Percentiles rank a stretch among this genome's conserved stretches.
Evolutionary conservation across 106 monocot species (phyloP).

Genomic region (Acorus calamus): DNA sequence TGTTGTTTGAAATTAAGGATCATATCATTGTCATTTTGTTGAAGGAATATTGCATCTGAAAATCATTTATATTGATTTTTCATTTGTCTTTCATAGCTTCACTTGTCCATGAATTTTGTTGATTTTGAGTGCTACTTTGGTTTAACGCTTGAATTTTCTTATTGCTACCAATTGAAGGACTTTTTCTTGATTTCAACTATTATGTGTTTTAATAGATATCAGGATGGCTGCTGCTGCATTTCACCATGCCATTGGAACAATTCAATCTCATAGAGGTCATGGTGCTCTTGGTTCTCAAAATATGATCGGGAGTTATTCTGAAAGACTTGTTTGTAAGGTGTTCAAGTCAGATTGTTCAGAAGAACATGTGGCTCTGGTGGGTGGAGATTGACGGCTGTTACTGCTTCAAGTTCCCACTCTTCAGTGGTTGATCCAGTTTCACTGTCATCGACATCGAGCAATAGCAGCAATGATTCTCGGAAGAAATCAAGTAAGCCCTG

Average conservation of each 20-base stretch:
- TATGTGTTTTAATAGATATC: background rate
- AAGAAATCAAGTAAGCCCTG: conserved; percentile 58
- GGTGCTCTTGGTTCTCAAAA: conserved; percentile 3
- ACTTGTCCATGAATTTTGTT: no score
- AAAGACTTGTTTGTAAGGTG: conserved; percentile 19
- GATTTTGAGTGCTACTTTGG: no score
- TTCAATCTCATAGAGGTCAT: conserved; percentile 6
- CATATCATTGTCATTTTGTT: no score
- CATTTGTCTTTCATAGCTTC: no score
- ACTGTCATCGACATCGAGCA: conserved; percentile 11
- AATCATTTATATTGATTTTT: no score
- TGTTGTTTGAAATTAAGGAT: no score
- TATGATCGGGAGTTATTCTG: conserved; percentile 6
- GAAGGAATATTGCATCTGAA: no score
- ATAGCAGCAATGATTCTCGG: conserved; percentile 14
- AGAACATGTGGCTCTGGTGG: conserved; percentile 7
- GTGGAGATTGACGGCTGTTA: conserved; percentile 27
- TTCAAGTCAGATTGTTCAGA: conserved; percentile 15
- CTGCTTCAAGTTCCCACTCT: conserved; percentile 34
- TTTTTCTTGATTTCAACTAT: no score
- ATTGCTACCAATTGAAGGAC: no score
- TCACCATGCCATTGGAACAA: conserved; percentile 19
- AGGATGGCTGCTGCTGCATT: conserved; percentile 21
- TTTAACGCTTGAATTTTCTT: no score
- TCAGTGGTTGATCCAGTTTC: conserved; percentile 38